These are phyloP conservation scores for Platanthera zijinensis DNA, from an alignment of 106 monocot genomes.

Conservation along the genomic window DNA sequence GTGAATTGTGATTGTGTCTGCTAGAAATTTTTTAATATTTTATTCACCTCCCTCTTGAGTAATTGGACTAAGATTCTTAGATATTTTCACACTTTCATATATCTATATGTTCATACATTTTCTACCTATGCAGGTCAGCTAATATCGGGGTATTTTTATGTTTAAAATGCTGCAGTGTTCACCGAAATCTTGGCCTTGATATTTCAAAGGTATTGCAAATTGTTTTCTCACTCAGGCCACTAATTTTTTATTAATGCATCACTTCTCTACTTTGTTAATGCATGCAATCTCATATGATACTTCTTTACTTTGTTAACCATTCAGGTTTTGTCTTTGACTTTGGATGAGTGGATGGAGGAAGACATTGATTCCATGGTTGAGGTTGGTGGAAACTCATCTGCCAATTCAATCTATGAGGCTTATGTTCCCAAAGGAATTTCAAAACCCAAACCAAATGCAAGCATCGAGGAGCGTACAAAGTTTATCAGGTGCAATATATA, in stretches of 20 bases:
- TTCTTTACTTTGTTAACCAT: neutral
- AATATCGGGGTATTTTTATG: constrained; percentile 87
- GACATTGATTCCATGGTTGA: constrained; percentile 68
- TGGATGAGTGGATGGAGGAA: constrained; percentile 77
- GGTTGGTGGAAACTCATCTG: constrained; percentile 71
- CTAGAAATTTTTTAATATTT: too few species aligned
- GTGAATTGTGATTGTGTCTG: too few species aligned
- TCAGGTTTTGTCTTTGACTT: constrained; percentile 72
- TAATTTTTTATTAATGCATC: neutral
- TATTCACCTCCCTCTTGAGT: too few species aligned
- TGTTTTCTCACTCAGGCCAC: neutral
- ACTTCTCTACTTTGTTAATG: neutral
- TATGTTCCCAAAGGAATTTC: constrained; percentile 49
- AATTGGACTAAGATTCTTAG: too few species aligned
- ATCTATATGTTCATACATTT: neutral
- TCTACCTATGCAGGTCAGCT: constrained; percentile 38
- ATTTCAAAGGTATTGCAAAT: constrained; percentile 55
- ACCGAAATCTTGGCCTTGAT: constrained; percentile 69
- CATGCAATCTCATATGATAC: neutral
- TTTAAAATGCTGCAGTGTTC: constrained; percentile 63
- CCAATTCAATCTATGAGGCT: constrained; percentile 79
- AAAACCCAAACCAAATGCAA: constrained; percentile 51
- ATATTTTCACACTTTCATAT: too few species aligned
- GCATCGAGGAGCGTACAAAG: constrained; percentile 35
- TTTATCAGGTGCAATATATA: constrained; percentile 54